A percentile compares a stretch with the other conserved stretches of the same genome.
Conservation (phyloP, 129 eudicot species). For the Logfia minima region DNA sequence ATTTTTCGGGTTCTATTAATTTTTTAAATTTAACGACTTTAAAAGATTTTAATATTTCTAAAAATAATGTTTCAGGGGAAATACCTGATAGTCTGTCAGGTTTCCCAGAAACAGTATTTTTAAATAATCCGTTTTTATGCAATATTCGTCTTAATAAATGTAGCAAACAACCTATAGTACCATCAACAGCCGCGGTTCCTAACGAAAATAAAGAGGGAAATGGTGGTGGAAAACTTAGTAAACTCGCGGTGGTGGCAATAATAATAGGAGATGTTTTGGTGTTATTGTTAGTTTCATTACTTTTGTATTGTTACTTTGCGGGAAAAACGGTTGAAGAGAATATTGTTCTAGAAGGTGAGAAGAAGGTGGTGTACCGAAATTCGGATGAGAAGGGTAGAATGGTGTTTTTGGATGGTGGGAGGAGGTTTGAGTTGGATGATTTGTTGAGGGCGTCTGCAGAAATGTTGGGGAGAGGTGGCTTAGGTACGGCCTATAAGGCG, state of each 20-base stretch:
- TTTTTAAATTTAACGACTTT: constrained; percentile 38
- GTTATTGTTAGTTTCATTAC: constrained; percentile 43
- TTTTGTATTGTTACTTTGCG: constrained; percentile 66
- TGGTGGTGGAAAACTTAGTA: constrained; percentile 40
- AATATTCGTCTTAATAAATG: constrained; percentile 46
- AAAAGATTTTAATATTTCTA: constrained; percentile 62
- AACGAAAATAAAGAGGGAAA: constrained; percentile 6
- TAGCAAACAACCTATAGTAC: constrained; percentile 39
- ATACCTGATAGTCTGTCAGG: constrained; percentile 51
- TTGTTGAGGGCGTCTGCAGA: constrained; percentile 93
- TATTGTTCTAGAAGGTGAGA: constrained; percentile 28
- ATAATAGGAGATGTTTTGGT: constrained; percentile 70
- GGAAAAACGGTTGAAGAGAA: constrained; percentile 6
- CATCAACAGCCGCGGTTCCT: constrained; percentile 40
- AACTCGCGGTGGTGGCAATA: constrained; percentile 50
- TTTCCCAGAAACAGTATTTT: constrained; percentile 58
- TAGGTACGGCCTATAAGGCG: constrained; percentile 95
- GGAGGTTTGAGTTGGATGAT: constrained; percentile 91
- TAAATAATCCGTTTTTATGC: constrained; percentile 47
- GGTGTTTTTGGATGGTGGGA: constrained; percentile 77
- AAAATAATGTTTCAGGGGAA: constrained; percentile 52
- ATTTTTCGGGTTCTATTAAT: constrained; percentile 45
- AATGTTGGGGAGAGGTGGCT: constrained; percentile 90
- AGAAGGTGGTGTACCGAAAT: constrained; percentile 53
- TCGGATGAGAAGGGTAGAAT: constrained; percentile 66